Evolutionary conservation across 2,329 filamentous ascomycete species (phyloP).

Genomic region (Trichoderma sp.): DNA sequence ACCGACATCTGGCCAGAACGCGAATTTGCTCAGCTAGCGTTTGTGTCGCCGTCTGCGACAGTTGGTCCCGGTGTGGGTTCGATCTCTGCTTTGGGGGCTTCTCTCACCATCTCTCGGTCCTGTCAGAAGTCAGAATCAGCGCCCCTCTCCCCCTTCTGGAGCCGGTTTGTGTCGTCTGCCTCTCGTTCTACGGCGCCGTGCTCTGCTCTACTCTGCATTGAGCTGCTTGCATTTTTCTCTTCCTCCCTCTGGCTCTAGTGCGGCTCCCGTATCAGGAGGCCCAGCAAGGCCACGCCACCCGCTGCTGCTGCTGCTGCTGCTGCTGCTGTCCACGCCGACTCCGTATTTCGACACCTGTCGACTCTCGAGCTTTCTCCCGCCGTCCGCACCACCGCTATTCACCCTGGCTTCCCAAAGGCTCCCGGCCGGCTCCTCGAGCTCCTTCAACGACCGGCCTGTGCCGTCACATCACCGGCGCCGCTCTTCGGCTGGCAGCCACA

Average conservation of each 20-base stretch:
- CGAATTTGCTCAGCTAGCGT: slow-evolving; percentile 11
- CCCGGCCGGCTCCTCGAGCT: slow-evolving; percentile 52
- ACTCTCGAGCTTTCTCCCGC: slow-evolving; percentile 16
- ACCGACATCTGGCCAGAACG: slow-evolving; percentile 16
- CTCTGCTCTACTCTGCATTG: slow-evolving; percentile 10
- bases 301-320: slow-evolving; percentile 17
- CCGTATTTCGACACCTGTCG: slow-evolving; percentile 19
- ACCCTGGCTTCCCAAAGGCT: slow-evolving; percentile 52
- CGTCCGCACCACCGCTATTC: slow-evolving; percentile 26
- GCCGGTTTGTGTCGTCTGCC: not conserved
- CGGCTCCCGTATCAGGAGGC: slow-evolving; percentile 17
- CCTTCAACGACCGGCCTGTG: slow-evolving; percentile 48
- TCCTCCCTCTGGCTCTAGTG: slow-evolving; percentile 5
- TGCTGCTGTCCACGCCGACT: slow-evolving; percentile 9
- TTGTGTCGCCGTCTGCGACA: not conserved
- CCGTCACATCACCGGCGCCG: slow-evolving; percentile 50
- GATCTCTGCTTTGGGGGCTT: slow-evolving; percentile 5
- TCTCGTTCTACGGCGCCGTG: not conserved
- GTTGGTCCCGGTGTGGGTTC: slow-evolving; percentile 8
- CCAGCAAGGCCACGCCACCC: slow-evolving; percentile 11
- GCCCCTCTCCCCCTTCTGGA: not conserved
- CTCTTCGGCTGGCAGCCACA: slow-evolving; percentile 41
- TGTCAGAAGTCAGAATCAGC: not conserved
- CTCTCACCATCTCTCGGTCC: slow-evolving; percentile 2
- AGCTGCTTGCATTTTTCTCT: slow-evolving; percentile 14